Evolutionary conservation across 768 basidiomycete genomes (phyloP).

Genomic region (Suillus fuscotomentosus): DNA sequence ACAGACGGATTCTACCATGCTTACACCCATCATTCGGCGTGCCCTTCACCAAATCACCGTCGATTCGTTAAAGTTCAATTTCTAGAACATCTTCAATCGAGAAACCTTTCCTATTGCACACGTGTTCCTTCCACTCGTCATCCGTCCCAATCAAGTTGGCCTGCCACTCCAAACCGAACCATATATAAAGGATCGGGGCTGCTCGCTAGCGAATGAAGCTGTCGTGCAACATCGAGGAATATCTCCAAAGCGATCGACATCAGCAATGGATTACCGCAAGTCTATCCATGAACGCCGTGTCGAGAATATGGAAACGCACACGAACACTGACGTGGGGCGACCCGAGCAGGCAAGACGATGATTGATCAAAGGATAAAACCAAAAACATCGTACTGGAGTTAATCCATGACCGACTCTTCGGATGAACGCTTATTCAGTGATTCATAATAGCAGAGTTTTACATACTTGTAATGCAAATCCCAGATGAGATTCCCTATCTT

Average conservation of each 20-base stretch:
- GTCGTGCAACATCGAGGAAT: not conserved
- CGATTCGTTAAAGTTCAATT: no score
- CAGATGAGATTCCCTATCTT: no score
- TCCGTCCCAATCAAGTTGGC: no score
- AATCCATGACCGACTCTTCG: not conserved
- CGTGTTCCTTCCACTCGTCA: no score
- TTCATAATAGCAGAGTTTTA: not conserved
- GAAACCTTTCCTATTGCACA: no score
- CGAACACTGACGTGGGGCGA: not conserved
- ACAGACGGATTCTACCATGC: no score
- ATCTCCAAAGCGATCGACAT: no score
- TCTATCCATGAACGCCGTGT: not conserved
- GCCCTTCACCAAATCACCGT: no score
- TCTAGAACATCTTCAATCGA: no score
- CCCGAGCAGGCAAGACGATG: not conserved
- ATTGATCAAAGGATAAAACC: not conserved
- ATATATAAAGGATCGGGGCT: not conserved
- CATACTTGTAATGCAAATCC: not conserved
- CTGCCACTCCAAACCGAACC: no score
- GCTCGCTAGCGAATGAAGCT: not conserved
- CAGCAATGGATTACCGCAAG: not conserved
- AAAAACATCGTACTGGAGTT: not conserved
- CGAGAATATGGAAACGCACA: not conserved
- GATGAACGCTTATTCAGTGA: not conserved
- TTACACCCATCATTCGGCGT: no score